These are phyloP conservation scores for Phytophthora citricola DNA, from an alignment of 352 stramenopile species.

Conservation along the genomic window DNA sequence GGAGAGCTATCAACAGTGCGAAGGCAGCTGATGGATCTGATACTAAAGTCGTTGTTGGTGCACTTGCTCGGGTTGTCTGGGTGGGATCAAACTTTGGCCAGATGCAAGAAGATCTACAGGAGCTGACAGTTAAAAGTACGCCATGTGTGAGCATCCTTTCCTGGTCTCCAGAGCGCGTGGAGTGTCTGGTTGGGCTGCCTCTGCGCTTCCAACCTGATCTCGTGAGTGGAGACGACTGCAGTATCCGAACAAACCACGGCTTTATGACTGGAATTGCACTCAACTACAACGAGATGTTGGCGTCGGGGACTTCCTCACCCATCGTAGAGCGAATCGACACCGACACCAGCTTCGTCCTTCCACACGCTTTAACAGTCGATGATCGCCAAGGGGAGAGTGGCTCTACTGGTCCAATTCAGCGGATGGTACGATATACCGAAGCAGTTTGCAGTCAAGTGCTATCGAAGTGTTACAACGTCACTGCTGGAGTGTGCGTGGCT, in stretches of 20 bases:
- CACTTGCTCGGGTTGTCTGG: constrained; percentile 57
- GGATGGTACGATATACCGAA: constrained; percentile 71
- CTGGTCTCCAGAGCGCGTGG: constrained; percentile 49
- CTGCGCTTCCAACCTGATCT: constrained; percentile 28
- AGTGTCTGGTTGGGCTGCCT: constrained; percentile 67
- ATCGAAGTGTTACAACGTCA: constrained; percentile 52
- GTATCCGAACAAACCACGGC: constrained; percentile 54
- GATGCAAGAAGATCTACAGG: constrained; percentile 35
- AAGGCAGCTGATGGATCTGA: constrained; percentile 27
- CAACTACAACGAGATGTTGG: constrained; percentile 63
- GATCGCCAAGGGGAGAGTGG: constrained; percentile 40
- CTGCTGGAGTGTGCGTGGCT: constrained; percentile 61
- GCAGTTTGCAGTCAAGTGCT: constrained; percentile 45
- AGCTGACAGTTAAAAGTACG: constrained; percentile 48
- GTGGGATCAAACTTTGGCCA: constrained; percentile 62
- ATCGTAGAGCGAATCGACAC: constrained; percentile 64
- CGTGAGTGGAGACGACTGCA: constrained; percentile 49
- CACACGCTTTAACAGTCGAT: constrained; percentile 59
- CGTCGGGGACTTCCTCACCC: constrained; percentile 47
- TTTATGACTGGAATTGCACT: constrained; percentile 51
- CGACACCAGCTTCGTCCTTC: constrained; percentile 36
- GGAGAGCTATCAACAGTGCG: constrained; percentile 45
- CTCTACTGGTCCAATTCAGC: constrained; percentile 80
- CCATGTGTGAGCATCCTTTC: constrained; percentile 50
- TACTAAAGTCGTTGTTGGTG: constrained; percentile 41